Evolutionary conservation across 2,329 filamentous ascomycete genomes (phyloP), one percentile per base, ranked within the genome.

Genomic region (Botryotinia globosa): DNA sequence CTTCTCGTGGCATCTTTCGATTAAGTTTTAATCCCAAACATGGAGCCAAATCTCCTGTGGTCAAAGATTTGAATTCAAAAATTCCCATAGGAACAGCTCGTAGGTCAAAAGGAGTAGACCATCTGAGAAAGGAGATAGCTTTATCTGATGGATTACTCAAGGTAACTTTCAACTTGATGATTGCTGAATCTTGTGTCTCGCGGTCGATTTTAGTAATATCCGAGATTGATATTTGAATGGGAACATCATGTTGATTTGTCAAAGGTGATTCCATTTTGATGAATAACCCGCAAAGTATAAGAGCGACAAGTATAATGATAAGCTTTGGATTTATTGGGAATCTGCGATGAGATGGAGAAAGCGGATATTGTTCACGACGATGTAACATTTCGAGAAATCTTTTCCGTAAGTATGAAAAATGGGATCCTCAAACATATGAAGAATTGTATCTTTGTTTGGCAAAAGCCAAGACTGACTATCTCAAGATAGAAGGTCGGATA

Each of bases 51-150:
- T 65, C 39, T 18, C 73, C 73, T 0, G 71, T 74, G 18, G 42
- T 56, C 5, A 67, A 63, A 4, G 76, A 77, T 29, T 77, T 78
- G 61, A 83, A 78, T 51, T 80, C 79, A 69, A 83, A 80, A 16
- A 75, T 78, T 18, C 80, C 78, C 61, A 81, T 73, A 0, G 79
- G 71, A 4, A 81, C 69, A 9, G 81, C 81, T 10, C 74, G 75
- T 10, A 77, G 73, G 68, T 83, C 83, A 5, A 83, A 76, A 1
- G 81, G 82, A 8, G 78, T 81, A 4, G 77, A 79, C 82, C 82
- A 84, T 73, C 75, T 79, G 5, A 84, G 75, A 8, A 84, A 61
- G 0, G 80, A 83, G 22, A 82, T 71, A 22, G 79, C 71, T 3
- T 76, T 66, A 7, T 77, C 65, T 0, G 79, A 77, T 1, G 75